Base-by-base conservation (phyloP, 306 rosid genomes). In the Lupinus albus region DNA sequence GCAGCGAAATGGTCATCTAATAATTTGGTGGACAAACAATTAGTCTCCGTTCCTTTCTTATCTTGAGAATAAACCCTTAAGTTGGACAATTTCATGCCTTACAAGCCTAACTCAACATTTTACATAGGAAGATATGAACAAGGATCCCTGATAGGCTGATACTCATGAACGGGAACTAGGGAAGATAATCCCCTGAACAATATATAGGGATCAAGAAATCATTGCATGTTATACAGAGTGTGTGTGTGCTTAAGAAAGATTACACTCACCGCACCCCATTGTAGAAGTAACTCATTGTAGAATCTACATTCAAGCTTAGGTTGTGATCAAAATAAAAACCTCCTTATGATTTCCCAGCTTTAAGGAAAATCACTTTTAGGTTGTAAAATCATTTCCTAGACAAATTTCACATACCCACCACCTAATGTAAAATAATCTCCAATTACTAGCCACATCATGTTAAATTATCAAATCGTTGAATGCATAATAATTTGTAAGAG, bases 361-460 rank as follows among this genome's bases (percentile, higher is more conserved):
- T 1, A 10, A 20, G 36, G 36, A 20, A 53, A 53, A 53, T 10
- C 14, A 9, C 11, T 11, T 36, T 54, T 48, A 48, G 4, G 45
- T 9, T 39, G 12, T 39, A 39, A 36, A 36, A n/a, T n/a, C n/a
- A n/a, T n/a, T n/a, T n/a, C n/a, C n/a, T 18, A 4, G 35, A 36
- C 9, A 28, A 62, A 21, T 51, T 28, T 25, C n/a, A 11, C 21
- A 15, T 16, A 54, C 53, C 12, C 21, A 13, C 21, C 56, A 30
- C 17, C 55, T 28, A 62, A 45, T 53, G 21, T 41, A 15, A 38
- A 61, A 15, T 30, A 72, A 49, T 39, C 9, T 15, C 55, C 46
- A 46, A 51, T 11, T 7, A 41, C 42, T 41, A 11, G 33, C 32
- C 52, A 44, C 7, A 38, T 12, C 8, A 39, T 6, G 47, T 18